These are phyloP conservation scores for Lactifluus pinguis DNA, from an alignment of 768 basidiomycete species.

Conservation along the genomic window DNA sequence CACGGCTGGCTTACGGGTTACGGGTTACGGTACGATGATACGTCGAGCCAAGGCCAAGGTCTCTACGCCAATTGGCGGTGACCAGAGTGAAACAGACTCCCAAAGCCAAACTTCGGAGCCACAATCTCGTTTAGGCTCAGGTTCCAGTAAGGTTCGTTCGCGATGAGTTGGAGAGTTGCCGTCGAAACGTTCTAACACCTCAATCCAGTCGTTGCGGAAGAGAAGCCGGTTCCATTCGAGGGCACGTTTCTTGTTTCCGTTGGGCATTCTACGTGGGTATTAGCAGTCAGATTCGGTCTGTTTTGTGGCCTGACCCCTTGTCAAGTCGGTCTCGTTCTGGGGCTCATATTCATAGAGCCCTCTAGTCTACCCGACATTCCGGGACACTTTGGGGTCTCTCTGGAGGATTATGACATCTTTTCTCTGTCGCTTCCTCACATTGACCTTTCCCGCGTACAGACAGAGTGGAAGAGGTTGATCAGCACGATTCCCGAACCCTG, in stretches of 20 bases:
- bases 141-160: conserved; percentile 24
- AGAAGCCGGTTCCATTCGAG: conserved; percentile 20
- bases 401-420: conserved; percentile 59
- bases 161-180: neutral
- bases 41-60: conserved; percentile 28
- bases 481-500: conserved; percentile 70
- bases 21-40: conserved; percentile 22
- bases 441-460: conserved; percentile 59
- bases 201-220: neutral
- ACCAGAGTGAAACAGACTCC: conserved; percentile 22
- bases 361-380: conserved; percentile 61
- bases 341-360: conserved; percentile 57
- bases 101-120: conserved; percentile 21
- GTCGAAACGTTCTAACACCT: neutral
- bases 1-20: too few species aligned
- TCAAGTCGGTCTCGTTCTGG: conserved; percentile 57
- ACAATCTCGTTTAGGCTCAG: conserved; percentile 17
- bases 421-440: conserved; percentile 55
- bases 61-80: conserved; percentile 10
- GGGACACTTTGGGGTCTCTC: conserved; percentile 51
- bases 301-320: neutral
- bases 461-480: conserved; percentile 60
- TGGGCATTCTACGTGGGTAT: conserved; percentile 52
- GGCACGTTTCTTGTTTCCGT: conserved; percentile 58
- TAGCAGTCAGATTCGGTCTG: conserved; percentile 17